Base-by-base conservation (phyloP, 148 eudicot species). In the Dysphania ambrosioides region DNA sequence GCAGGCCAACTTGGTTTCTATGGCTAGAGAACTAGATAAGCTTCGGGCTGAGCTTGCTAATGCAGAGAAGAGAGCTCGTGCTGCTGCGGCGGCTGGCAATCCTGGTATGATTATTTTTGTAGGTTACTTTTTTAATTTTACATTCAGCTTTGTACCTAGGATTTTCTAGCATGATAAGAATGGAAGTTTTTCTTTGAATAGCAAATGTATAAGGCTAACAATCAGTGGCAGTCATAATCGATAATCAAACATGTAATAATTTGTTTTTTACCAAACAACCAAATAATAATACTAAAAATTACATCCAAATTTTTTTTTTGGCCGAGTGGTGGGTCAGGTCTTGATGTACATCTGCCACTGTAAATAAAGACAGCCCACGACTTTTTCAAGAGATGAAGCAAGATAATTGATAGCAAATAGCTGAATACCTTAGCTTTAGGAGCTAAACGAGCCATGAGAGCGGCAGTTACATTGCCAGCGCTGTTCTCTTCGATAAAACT, bases 361-460 rank as follows among this genome's bases (percentile, higher is more conserved):
- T n/a, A n/a, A 32, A 24, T 21, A 12, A 36, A 16, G 55, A 38
- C 18, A 42, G 13, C 6, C 51, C 19, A 29, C 18, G 47, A 38
- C n/a, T 40, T 26, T 26, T 10, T 0, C 15, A 53, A 12, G 16
- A 26, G 29, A 30, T 24, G 30, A 32, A 53, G 21, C 11, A 3
- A 13, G 23, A 59, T 9, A 24, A 58, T 12, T 26, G 29, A 36
- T 26, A 7, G 23, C n/a, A 58, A 21, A 11, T 24, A 57, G n/a
- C n/a, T n/a, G n/a, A n/a, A 75, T 81, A 95, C 99, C 93, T 96
- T 96, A 31, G 99, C 97, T 85, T 92, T 96, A n/a, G 99, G 99
- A 75, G 99, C 97, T 40, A 96, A 93, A 72, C 91, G 85, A 74
- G 99, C 99, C 99, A 96, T 96, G 74, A 96, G 97, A 60, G 99